Evolutionary conservation across 768 basidiomycete species (phyloP).

Genomic region (Russula sp.): DNA sequence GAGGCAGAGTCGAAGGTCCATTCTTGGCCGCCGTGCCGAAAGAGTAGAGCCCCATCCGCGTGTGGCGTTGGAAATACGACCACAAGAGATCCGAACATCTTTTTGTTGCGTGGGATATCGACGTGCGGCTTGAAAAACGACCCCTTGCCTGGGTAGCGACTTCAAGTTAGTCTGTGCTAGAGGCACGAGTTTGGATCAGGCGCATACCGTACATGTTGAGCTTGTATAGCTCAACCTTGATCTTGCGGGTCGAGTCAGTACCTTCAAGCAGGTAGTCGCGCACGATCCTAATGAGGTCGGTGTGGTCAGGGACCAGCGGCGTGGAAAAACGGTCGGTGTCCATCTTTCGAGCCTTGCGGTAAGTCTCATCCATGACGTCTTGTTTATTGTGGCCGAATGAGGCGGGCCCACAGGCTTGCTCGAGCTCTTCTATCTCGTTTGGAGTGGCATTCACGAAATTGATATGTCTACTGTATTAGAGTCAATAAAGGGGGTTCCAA

Average conservation of each 20-base stretch:
- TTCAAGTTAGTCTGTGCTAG: not conserved
- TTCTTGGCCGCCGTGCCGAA: constrained; percentile 33
- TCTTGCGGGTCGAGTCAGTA: constrained; percentile 17
- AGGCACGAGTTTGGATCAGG: not conserved
- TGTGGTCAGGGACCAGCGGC: constrained; percentile 30
- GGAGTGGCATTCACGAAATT: constrained; percentile 12
- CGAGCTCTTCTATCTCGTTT: constrained; percentile 28
- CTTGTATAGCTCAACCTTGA: constrained; percentile 39
- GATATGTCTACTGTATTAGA: not conserved
- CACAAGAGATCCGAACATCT: constrained; percentile 50
- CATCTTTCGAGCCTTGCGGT: constrained; percentile 41
- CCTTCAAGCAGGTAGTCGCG: constrained; percentile 26
- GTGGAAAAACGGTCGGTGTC: constrained; percentile 34
- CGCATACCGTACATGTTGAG: constrained; percentile 41
- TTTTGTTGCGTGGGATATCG: constrained; percentile 40
- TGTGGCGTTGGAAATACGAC: constrained; percentile 43
- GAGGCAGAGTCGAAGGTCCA: constrained; percentile 37
- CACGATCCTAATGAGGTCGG: constrained; percentile 30
- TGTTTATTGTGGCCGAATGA: constrained; percentile 36
- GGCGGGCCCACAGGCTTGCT: constrained; percentile 36
- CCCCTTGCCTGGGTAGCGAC: constrained; percentile 30
- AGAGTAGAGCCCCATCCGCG: constrained; percentile 39
- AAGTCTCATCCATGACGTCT: constrained; percentile 40
- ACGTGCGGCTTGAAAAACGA: constrained; percentile 47
- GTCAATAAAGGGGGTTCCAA: not conserved